A percentile compares a stretch with the other conserved stretches of the same genome.
phyloP scores from a whole-genome alignment of 352 stramenopile species.

The Globisporangium heterothallicum region DNA sequence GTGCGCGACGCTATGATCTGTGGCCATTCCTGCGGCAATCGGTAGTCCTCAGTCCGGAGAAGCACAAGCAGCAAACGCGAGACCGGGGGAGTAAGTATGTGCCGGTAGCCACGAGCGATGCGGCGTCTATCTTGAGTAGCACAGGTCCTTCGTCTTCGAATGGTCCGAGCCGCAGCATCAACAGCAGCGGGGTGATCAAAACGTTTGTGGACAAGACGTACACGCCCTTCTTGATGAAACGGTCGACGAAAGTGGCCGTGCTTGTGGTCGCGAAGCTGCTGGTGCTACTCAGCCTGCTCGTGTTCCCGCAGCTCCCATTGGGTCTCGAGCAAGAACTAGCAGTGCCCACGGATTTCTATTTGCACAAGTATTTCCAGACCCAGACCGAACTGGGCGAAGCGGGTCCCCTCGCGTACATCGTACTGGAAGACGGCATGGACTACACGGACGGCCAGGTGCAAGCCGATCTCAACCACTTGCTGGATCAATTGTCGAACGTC shows the following conservation, averaged over 20 bases:
- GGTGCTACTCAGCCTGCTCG: constrained; percentile 45
- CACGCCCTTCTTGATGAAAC: constrained; percentile 50
- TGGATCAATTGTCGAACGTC: constrained; percentile 67
- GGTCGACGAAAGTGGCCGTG: constrained; percentile 57
- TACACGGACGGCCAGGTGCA: constrained; percentile 67
- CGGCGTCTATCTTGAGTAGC: constrained; percentile 1
- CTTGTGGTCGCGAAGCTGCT: constrained; percentile 30
- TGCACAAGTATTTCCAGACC: constrained; percentile 86
- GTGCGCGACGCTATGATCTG: constrained; percentile 62
- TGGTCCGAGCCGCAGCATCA: constrained; percentile 1
- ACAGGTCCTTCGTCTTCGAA: neutral
- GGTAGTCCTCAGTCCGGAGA: constrained; percentile 32
- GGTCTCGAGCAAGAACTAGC: constrained; percentile 87
- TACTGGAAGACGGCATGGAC: constrained; percentile 45
- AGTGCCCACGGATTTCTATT: constrained; percentile 83
- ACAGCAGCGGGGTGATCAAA: constrained; percentile 33
- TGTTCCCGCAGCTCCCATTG: constrained; percentile 59
- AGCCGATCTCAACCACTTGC: constrained; percentile 52
- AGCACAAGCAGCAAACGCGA: constrained; percentile 14
- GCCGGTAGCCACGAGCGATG: neutral
- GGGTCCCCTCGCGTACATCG: constrained; percentile 84
- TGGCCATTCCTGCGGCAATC: constrained; percentile 60
- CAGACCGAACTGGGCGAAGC: constrained; percentile 82
- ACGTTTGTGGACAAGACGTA: constrained; percentile 64
- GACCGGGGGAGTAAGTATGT: neutral